Percentiles rank a stretch among this genome's conserved stretches.
These are phyloP conservation scores for Stygiomarasmius scandens DNA, from an alignment of 1,284 basidiomycete genomes.

Conservation along the genomic window DNA sequence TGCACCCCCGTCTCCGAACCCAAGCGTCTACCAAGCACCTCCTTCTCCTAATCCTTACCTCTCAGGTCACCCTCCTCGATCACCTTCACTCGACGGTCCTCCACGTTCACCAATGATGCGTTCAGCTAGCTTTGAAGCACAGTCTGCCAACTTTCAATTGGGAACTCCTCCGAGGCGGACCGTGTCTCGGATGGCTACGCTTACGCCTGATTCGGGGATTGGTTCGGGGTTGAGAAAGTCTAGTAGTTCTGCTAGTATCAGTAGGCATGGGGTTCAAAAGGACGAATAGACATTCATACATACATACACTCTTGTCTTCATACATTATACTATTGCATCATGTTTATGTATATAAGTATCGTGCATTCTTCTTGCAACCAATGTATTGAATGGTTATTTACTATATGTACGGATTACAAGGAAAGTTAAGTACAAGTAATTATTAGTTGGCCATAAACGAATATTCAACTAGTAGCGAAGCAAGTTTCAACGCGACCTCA, in stretches of 20 bases:
- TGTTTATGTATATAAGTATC: no score
- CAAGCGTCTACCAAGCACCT: not conserved
- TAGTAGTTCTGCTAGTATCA: not conserved
- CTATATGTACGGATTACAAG: no score
- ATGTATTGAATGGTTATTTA: no score
- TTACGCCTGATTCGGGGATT: not conserved
- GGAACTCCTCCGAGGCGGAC: slow-evolving; percentile 1
- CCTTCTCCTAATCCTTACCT: not conserved
- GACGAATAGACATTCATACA: not conserved
- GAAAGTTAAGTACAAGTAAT: no score
- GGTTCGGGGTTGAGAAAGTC: not conserved
- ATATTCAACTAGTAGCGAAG: no score
- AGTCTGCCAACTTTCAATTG: not conserved
- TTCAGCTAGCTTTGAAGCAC: not conserved
- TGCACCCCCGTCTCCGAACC: slow-evolving; percentile 51
- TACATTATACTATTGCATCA: not conserved
- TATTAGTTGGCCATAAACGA: no score
- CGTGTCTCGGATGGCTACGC: not conserved
- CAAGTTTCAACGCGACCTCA: no score
- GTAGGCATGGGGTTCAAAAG: not conserved
- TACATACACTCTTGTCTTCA: not conserved
- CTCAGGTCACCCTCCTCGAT: not conserved
- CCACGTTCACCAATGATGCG: slow-evolving; percentile 10
- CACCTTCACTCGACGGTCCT: slow-evolving; percentile 3
- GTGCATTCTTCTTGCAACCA: no score